Percentiles rank a stretch among this genome's conserved stretches.
phyloP scores from a whole-genome alignment of 1,139 yeast species.

The Saccharomycopsis phalli region DNA sequence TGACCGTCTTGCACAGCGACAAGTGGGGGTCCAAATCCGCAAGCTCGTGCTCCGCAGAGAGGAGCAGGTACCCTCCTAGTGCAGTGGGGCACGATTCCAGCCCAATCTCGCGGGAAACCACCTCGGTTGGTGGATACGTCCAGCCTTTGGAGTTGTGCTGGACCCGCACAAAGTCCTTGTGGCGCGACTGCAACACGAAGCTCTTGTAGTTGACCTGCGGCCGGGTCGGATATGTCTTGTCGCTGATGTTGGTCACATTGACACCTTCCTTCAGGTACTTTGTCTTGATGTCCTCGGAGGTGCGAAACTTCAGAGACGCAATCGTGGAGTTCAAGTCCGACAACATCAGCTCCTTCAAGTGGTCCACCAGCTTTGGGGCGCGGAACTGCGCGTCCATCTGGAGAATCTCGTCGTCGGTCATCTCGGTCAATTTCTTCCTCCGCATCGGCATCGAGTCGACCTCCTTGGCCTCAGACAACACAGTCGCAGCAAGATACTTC shows the following conservation, averaged over 20 bases:
- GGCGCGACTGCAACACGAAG: slow-evolving; percentile 17
- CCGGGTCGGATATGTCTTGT: slow-evolving; percentile 16
- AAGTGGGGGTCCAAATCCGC: slow-evolving; percentile 6
- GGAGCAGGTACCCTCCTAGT: slow-evolving; percentile 5
- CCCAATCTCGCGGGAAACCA: slow-evolving; percentile 1
- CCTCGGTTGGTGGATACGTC: slow-evolving; percentile 10
- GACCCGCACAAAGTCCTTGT: slow-evolving; percentile 8
- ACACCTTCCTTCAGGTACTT: slow-evolving; percentile 19
- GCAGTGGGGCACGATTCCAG: not conserved
- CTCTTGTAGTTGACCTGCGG: slow-evolving; percentile 18
- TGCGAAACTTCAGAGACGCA: slow-evolving; percentile 16
- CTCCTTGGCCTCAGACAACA: not conserved
- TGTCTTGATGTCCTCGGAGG: slow-evolving; percentile 3
- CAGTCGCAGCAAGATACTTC: not conserved
- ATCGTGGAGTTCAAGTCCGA: slow-evolving; percentile 15
- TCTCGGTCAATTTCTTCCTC: slow-evolving; percentile 16
- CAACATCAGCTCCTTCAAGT: slow-evolving; percentile 4
- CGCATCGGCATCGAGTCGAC: not conserved
- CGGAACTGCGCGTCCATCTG: slow-evolving; percentile 16
- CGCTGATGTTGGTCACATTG: slow-evolving; percentile 16
- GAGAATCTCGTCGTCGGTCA: slow-evolving; percentile 21
- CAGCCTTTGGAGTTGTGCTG: not conserved
- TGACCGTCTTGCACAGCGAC: slow-evolving; percentile 35
- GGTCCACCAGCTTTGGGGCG: not conserved
- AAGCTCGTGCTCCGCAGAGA: slow-evolving; percentile 3